These are phyloP conservation scores for Colletotrichum sp. DNA, from an alignment of 2,329 filamentous ascomycete genomes.

Conservation along the genomic window DNA sequence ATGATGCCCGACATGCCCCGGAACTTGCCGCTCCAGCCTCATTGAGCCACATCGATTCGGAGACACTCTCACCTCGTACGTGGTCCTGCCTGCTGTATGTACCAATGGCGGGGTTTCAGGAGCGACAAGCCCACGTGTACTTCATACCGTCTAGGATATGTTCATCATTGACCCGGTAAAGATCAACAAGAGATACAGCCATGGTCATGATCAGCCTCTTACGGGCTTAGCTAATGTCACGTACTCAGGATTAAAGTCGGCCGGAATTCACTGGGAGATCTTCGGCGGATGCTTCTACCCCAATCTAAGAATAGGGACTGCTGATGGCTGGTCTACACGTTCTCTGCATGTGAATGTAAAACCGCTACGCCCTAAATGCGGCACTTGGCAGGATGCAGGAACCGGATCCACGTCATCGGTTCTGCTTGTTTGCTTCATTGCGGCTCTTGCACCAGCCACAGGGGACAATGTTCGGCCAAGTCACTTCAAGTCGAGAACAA, in stretches of 20 bases:
- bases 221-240: not conserved
- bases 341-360: not conserved
- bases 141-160: not conserved
- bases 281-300: not conserved
- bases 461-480: not conserved
- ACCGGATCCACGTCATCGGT: conserved; percentile 3
- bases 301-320: not conserved
- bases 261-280: not conserved
- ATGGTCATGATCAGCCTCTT: not conserved
- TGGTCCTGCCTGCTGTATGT: not conserved
- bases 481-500: not conserved
- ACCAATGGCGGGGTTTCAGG: accelerated
- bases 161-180: not conserved
- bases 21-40: not conserved
- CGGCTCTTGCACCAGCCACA: not conserved
- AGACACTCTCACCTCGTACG: not conserved
- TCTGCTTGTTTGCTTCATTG: not conserved
- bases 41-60: not conserved
- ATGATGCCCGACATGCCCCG: not conserved
- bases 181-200: not conserved
- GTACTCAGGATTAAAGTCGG: not conserved
- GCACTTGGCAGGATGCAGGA: not conserved
- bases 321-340: not conserved
- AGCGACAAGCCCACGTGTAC: not conserved
- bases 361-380: not conserved